These are phyloP conservation scores for Penicillium cosmopolitanum DNA, from an alignment of 495 filamentous ascomycete genomes.

Conservation along the genomic window DNA sequence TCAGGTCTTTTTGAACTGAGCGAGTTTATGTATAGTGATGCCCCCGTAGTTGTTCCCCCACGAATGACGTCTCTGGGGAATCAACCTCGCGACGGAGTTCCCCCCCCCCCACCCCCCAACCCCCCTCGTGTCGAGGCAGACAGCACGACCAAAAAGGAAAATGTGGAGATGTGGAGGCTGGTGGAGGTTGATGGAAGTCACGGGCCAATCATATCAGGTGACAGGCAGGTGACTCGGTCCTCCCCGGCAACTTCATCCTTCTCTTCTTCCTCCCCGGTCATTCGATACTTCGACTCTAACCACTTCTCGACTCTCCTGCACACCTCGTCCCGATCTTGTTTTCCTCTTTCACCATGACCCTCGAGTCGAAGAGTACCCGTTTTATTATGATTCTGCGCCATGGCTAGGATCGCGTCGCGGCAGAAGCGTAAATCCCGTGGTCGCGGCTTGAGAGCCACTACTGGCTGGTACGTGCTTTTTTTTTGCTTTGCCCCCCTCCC, in stretches of 20 bases:
- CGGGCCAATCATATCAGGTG: neutral
- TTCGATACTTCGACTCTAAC: neutral
- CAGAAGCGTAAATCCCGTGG: slow-evolving; percentile 37
- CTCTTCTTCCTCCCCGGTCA: neutral
- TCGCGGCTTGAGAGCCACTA: slow-evolving; percentile 36
- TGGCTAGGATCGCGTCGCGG: slow-evolving; percentile 22
- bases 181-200: neutral
- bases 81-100: neutral
- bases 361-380: neutral
- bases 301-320: neutral
- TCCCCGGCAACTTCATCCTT: neutral
- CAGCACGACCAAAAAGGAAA: neutral
- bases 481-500: neutral
- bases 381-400: slow-evolving; percentile 4
- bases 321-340: slow-evolving; percentile 4
- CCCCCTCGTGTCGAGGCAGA: neutral
- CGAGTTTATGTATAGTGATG: slow-evolving; percentile 4
- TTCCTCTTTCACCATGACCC: neutral
- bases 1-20: neutral
- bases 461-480: slow-evolving; percentile 31
- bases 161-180: neutral
- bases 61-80: slow-evolving; percentile 3
- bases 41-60: neutral
- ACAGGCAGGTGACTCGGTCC: neutral
- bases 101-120: no score